Evolutionary conservation across 352 stramenopile genomes (phyloP).

Genomic region (Phytopythium mirpurense): DNA sequence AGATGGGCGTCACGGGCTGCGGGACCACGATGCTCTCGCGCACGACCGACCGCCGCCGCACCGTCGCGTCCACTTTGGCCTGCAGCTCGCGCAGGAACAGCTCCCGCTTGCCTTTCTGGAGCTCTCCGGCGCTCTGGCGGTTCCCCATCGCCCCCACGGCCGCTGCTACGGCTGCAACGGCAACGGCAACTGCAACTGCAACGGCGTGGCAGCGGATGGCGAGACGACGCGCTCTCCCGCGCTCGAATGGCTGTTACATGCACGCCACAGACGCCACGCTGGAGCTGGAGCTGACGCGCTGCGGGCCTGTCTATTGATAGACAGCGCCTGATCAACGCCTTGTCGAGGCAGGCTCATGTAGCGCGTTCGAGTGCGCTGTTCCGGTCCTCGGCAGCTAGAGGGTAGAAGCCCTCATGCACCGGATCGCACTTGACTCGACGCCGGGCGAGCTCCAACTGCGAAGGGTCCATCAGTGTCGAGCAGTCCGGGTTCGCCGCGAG

Average conservation of each 20-base stretch:
- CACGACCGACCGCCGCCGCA: constrained; percentile 19
- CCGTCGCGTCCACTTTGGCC: constrained; percentile 11
- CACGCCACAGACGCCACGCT: too few relatives aligned
- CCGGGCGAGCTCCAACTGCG: neutral
- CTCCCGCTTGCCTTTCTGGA: neutral
- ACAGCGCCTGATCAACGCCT: neutral
- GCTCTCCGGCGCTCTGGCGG: neutral
- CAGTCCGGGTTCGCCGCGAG: neutral
- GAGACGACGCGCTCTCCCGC: too few relatives aligned
- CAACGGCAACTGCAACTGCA: too few relatives aligned
- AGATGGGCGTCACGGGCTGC: constrained; percentile 27
- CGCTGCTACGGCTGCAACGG: too few relatives aligned
- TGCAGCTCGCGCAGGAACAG: constrained; percentile 22
- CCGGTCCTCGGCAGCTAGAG: neutral
- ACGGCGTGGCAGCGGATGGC: too few relatives aligned
- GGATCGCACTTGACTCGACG: neutral
- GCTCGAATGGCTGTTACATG: neutral
- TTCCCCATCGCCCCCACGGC: neutral
- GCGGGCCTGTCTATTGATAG: neutral
- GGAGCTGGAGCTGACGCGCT: too few relatives aligned
- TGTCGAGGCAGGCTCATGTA: too few relatives aligned
- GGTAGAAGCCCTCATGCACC: neutral
- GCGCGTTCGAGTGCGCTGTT: neutral
- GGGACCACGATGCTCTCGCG: constrained; percentile 13
- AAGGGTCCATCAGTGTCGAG: constrained; percentile 1